These are phyloP conservation scores for Naganishia vaughanmartiniae DNA, from an alignment of 768 basidiomycete species.

Conservation along the genomic window DNA sequence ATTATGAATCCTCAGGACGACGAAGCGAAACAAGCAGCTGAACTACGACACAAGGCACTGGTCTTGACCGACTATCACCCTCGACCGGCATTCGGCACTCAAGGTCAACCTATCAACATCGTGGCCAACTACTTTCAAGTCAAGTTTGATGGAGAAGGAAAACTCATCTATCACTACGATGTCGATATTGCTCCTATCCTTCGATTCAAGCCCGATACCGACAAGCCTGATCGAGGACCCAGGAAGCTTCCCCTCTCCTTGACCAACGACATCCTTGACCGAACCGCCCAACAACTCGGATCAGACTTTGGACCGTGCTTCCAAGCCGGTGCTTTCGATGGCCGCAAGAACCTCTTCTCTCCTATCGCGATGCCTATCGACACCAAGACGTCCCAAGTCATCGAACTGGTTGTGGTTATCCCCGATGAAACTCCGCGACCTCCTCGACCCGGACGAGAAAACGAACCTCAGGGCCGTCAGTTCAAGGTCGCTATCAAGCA, in stretches of 20 bases:
- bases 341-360: slow-evolving; percentile 47
- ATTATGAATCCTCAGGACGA: slow-evolving; percentile 13
- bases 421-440: slow-evolving; percentile 25
- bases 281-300: not conserved
- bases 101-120: slow-evolving; percentile 20
- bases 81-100: slow-evolving; percentile 24
- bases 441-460: slow-evolving; percentile 35
- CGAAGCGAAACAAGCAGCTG: not conserved
- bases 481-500: slow-evolving; percentile 48
- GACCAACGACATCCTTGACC: slow-evolving; percentile 30
- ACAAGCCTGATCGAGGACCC: slow-evolving; percentile 30
- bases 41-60: slow-evolving; percentile 5
- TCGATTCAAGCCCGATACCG: slow-evolving; percentile 27
- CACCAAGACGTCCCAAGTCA: slow-evolving; percentile 10
- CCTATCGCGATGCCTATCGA: slow-evolving; percentile 35
- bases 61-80: slow-evolving; percentile 20
- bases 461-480: slow-evolving; percentile 36
- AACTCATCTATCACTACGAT: slow-evolving; percentile 43
- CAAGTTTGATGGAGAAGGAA: slow-evolving; percentile 25
- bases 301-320: not conserved
- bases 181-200: slow-evolving; percentile 49
- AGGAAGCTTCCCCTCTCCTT: slow-evolving; percentile 38
- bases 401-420: slow-evolving; percentile 16
- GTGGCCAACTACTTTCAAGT: slow-evolving; percentile 26
- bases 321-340: slow-evolving; percentile 22